These are phyloP conservation scores for Aspergillus glaucus DNA, from an alignment of 2,329 filamentous ascomycete genomes.

Conservation along the genomic window DNA sequence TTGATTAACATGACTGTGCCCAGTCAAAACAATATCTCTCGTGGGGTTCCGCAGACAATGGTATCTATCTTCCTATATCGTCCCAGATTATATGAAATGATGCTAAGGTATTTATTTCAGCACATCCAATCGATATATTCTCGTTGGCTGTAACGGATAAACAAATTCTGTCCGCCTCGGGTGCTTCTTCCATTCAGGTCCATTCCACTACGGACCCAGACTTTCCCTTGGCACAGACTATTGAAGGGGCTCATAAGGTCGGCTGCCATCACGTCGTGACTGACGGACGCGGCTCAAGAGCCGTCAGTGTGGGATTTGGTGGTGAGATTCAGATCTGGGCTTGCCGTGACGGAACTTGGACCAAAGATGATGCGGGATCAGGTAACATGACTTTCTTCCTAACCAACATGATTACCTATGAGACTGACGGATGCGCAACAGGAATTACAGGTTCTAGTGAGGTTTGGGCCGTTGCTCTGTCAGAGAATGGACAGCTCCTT, in stretches of 20 bases:
- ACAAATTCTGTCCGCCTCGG: conserved; percentile 74
- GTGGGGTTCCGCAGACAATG: conserved; percentile 81
- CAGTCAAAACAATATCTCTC: conserved; percentile 99
- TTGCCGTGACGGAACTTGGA: conserved; percentile 52
- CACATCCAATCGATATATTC: conserved; percentile 79
- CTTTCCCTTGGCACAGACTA: conserved; percentile 72
- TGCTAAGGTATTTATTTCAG: conserved; percentile 40
- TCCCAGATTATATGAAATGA: conserved; percentile 6
- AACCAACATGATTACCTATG: neutral
- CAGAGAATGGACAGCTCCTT: conserved; percentile 73
- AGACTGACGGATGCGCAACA: conserved; percentile 7
- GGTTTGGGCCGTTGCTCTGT: conserved; percentile 82
- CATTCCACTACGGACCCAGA: conserved; percentile 66
- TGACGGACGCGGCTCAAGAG: conserved; percentile 60
- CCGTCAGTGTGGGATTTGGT: conserved; percentile 80
- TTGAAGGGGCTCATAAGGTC: conserved; percentile 73
- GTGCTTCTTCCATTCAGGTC: conserved; percentile 73
- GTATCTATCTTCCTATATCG: conserved; percentile 40
- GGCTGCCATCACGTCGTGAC: conserved; percentile 87
- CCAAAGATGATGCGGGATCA: conserved; percentile 42
- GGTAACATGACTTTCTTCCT: conserved; percentile 21
- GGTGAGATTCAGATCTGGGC: conserved; percentile 84
- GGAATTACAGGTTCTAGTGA: conserved; percentile 60
- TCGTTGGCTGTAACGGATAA: conserved; percentile 68
- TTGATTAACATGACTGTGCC: conserved; percentile 10